Evolutionary conservation across 441 rosid species (phyloP).

Genomic region (Breynia disticha): DNA sequence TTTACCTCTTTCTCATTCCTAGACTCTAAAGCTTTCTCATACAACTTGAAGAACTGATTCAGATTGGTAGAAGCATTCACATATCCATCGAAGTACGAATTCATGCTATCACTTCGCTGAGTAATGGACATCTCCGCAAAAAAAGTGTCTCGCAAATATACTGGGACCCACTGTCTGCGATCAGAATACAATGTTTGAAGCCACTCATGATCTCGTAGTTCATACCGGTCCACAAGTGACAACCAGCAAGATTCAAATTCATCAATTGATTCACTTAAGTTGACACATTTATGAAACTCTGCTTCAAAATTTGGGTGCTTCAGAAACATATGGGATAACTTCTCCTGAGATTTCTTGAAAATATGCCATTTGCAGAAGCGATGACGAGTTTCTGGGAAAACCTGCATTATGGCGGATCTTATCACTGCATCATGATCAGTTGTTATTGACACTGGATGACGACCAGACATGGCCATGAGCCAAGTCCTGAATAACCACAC

Average conservation of each 20-base stretch:
- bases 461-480: slow-evolving; percentile 70
- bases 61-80: slow-evolving; percentile 71
- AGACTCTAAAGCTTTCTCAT: slow-evolving; percentile 77
- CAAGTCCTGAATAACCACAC: slow-evolving; percentile 84
- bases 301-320: slow-evolving; percentile 68
- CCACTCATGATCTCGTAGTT: slow-evolving; percentile 80
- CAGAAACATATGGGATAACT: slow-evolving; percentile 65
- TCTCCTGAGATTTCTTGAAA: slow-evolving; percentile 80
- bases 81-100: slow-evolving; percentile 83
- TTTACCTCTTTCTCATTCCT: slow-evolving; percentile 79
- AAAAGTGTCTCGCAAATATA: slow-evolving; percentile 67
- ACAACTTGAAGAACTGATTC: slow-evolving; percentile 68
- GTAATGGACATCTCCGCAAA: slow-evolving; percentile 81
- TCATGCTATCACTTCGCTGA: slow-evolving; percentile 71
- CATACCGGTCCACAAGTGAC: slow-evolving; percentile 63
- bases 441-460: slow-evolving; percentile 66
- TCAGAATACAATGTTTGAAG: slow-evolving; percentile 56
- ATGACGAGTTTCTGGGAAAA: slow-evolving; percentile 75
- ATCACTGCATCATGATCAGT: slow-evolving; percentile 74
- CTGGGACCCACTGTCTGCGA: slow-evolving; percentile 86
- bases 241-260: slow-evolving; percentile 83
- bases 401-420: slow-evolving; percentile 61
- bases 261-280: slow-evolving; percentile 63
- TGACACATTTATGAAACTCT: slow-evolving; percentile 74
- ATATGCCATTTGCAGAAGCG: slow-evolving; percentile 91